A percentile compares a stretch with the other conserved stretches of the same genome.
phyloP scores from a whole-genome alignment of 2,329 filamentous ascomycete genomes.

The Dothidotthia symphoricarpi region DNA sequence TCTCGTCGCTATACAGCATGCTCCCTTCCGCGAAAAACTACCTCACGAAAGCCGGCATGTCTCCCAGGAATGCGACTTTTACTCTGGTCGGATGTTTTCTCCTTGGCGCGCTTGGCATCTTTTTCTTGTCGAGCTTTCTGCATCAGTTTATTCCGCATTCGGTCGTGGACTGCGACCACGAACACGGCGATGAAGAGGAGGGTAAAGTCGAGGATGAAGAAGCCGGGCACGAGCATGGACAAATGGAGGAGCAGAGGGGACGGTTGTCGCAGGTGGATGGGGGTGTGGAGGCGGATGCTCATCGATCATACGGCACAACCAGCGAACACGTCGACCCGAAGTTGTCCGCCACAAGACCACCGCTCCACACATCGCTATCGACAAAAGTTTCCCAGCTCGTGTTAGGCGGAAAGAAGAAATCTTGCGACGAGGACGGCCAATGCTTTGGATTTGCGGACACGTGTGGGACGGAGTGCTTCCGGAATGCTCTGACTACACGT shows the following conservation, averaged over 20 bases:
- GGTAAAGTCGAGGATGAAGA: slow-evolving; percentile 31
- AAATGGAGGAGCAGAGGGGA: slow-evolving; percentile 23
- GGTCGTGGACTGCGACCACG: slow-evolving; percentile 77
- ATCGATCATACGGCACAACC: slow-evolving; percentile 20
- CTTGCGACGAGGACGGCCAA: slow-evolving; percentile 58
- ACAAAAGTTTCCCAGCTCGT: slow-evolving; percentile 52
- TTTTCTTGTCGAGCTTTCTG: slow-evolving; percentile 67
- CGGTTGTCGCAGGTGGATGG: slow-evolving; percentile 11
- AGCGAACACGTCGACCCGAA: slow-evolving; percentile 10
- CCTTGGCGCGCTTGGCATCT: slow-evolving; percentile 71
- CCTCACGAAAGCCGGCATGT: slow-evolving; percentile 66
- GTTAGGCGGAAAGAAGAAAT: slow-evolving; percentile 46
- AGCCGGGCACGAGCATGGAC: slow-evolving; percentile 14
- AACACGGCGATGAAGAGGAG: slow-evolving; percentile 58
- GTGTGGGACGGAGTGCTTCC: slow-evolving; percentile 61
- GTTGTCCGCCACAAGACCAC: slow-evolving; percentile 33
- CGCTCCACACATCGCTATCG: slow-evolving; percentile 44
- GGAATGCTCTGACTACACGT: slow-evolving; percentile 45
- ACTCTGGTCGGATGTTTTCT: slow-evolving; percentile 69
- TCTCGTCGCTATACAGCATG: slow-evolving; percentile 91
- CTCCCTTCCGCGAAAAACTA: slow-evolving; percentile 81
- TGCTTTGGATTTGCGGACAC: slow-evolving; percentile 63
- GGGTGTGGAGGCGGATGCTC: slow-evolving; percentile 11
- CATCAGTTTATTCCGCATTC: slow-evolving; percentile 75
- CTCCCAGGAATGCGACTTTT: slow-evolving; percentile 65